Conservation (phyloP, 352 stramenopile genomes). For the Halophytophthora polymorphica region DNA sequence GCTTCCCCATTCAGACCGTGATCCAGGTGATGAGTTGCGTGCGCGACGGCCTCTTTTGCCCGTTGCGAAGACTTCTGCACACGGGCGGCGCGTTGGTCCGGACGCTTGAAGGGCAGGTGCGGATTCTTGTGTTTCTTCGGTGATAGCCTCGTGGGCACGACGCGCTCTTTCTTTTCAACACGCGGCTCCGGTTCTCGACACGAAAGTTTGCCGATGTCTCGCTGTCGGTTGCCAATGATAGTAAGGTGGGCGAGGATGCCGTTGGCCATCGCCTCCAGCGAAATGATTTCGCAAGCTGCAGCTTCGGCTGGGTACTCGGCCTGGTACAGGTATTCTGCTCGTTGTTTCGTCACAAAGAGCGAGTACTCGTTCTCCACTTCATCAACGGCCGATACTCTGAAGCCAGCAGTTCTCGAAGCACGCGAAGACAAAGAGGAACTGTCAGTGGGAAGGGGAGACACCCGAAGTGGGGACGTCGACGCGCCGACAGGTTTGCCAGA, state of each 20-base stretch:
- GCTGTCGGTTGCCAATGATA: constrained; percentile 66
- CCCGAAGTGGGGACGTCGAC: constrained; percentile 5
- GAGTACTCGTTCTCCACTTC: constrained; percentile 69
- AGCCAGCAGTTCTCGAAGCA: constrained; percentile 21
- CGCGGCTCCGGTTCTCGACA: constrained; percentile 45
- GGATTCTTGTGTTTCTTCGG: constrained; percentile 36
- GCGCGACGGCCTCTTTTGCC: constrained; percentile 43
- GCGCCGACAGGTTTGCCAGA: constrained; percentile 5
- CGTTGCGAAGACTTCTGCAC: constrained; percentile 40
- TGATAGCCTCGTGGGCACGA: constrained; percentile 18
- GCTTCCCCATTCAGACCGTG: constrained; percentile 1
- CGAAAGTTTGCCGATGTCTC: constrained; percentile 55
- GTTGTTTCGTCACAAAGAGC: constrained; percentile 43
- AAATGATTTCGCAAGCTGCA: background rate
- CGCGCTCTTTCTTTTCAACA: constrained; percentile 40
- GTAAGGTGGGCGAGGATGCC: constrained; percentile 52
- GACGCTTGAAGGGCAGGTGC: constrained; percentile 33
- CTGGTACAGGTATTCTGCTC: constrained; percentile 43
- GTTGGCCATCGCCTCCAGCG: constrained; percentile 35
- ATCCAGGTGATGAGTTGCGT: constrained; percentile 15
- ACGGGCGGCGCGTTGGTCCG: constrained; percentile 55
- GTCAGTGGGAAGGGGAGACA: constrained; percentile 2
- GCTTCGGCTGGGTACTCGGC: constrained; percentile 16
- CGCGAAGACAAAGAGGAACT: background rate
- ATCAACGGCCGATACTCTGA: constrained; percentile 53